phyloP scores from a whole-genome alignment of 2,329 filamentous ascomycete species.

The Neofusicoccum kwambonambiense region DNA sequence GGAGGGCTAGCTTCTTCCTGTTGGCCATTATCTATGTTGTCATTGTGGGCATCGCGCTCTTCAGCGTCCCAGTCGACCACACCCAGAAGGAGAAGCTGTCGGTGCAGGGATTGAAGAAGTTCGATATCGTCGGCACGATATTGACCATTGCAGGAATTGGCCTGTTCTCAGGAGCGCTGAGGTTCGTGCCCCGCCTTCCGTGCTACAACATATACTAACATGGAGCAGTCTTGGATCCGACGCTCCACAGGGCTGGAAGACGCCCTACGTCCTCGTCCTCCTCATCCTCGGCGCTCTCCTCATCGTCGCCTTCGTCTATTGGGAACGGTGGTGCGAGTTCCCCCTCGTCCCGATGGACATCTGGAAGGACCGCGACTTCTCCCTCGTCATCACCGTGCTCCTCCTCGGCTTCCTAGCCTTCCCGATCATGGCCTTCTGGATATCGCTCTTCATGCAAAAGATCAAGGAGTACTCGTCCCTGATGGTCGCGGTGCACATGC shows the following conservation, averaged over 20 bases:
- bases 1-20: conserved; percentile 63
- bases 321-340: conserved; percentile 56
- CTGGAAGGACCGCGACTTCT: conserved; percentile 64
- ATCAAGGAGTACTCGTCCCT: conserved; percentile 54
- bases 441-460: conserved; percentile 65
- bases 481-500: conserved; percentile 60
- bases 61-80: conserved; percentile 60
- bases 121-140: conserved; percentile 61
- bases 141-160: conserved; percentile 65
- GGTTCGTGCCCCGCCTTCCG: conserved; percentile 38
- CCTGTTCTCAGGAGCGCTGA: conserved; percentile 62
- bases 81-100: conserved; percentile 47
- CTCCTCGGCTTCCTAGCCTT: conserved; percentile 65
- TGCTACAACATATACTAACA: conserved; percentile 7
- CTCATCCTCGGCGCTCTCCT: conserved; percentile 59
- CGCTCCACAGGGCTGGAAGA: conserved; percentile 62
- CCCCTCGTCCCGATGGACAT: conserved; percentile 55
- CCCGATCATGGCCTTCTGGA: conserved; percentile 60
- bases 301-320: conserved; percentile 58
- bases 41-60: conserved; percentile 57
- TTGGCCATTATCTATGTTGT: conserved; percentile 63
- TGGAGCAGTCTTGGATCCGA: conserved; percentile 47
- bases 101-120: conserved; percentile 52
- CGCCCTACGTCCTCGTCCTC: conserved; percentile 61
- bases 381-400: conserved; percentile 57